These are phyloP conservation scores for Polygonum aviculare DNA, from an alignment of 148 eudicot species.

Conservation along the genomic window DNA sequence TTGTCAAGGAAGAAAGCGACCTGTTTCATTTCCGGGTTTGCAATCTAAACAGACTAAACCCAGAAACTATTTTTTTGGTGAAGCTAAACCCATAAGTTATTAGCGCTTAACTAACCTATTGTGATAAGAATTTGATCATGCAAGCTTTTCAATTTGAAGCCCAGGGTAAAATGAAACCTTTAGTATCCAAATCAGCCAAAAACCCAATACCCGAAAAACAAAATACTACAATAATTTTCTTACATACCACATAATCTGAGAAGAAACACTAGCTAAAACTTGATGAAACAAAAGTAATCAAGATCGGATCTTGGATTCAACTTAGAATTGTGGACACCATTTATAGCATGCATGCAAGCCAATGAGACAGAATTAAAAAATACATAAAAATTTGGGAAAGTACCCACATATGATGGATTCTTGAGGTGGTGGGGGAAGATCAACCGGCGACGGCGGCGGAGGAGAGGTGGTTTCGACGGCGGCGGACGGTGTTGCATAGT, in stretches of 20 bases:
- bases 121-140: neutral
- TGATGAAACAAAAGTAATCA: neutral
- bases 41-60: slow-evolving; percentile 1
- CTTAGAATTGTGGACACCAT: neutral
- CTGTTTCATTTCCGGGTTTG: neutral
- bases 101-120: neutral
- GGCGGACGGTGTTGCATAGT: slow-evolving; percentile 23
- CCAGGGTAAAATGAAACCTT: neutral
- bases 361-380: neutral
- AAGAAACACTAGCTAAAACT: neutral
- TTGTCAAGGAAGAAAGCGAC: neutral
- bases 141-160: neutral
- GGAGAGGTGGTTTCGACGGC: slow-evolving; percentile 10
- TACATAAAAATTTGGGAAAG: neutral
- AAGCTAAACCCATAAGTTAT: neutral
- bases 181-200: neutral
- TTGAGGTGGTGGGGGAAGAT: slow-evolving; percentile 6
- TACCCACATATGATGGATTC: slow-evolving; percentile 13
- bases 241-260: too few relatives aligned
- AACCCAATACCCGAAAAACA: neutral
- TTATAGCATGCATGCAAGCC: neutral
- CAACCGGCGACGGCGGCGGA: slow-evolving; percentile 19
- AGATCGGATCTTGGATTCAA: neutral
- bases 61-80: neutral
- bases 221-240: too few relatives aligned